A percentile compares a stretch with the other conserved stretches of the same genome.
Evolutionary conservation across 768 basidiomycete genomes (phyloP).

Genomic region (Podaxis mareebaensis): DNA sequence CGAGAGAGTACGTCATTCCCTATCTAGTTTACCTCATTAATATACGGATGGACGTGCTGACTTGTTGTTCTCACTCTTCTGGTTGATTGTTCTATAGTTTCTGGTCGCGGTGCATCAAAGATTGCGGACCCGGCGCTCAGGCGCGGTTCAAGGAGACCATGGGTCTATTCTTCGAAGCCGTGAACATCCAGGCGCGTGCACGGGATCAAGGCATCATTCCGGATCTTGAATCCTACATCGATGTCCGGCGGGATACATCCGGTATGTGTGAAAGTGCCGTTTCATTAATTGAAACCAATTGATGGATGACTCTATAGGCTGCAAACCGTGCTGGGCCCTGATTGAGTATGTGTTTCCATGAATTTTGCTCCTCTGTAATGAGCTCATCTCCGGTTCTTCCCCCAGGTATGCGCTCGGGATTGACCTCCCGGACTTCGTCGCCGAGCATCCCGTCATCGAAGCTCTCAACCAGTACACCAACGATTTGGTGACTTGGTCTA

Average conservation of each 20-base stretch:
- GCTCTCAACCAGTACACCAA: conserved; percentile 69
- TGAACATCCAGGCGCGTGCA: conserved; percentile 61
- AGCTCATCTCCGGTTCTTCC: conserved; percentile 11
- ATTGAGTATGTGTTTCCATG: conserved; percentile 52
- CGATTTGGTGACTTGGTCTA: conserved; percentile 83
- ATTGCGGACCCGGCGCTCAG: conserved; percentile 57
- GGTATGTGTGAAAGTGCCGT: conserved; percentile 34
- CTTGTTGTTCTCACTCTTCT: conserved; percentile 1
- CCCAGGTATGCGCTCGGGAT: conserved; percentile 63
- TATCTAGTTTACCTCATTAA: conserved; percentile 5
- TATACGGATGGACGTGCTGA: conserved; percentile 6
- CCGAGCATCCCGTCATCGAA: conserved; percentile 61
- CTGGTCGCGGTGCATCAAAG: conserved; percentile 63
- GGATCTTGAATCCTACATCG: conserved; percentile 74
- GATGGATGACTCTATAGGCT: conserved; percentile 33
- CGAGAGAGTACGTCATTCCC: conserved; percentile 57
- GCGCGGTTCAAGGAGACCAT: conserved; percentile 72
- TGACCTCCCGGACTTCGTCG: conserved; percentile 70
- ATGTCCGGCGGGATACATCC: conserved; percentile 71
- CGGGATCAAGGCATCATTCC: conserved; percentile 56
- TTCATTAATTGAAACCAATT: not conserved
- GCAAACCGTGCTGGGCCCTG: conserved; percentile 75
- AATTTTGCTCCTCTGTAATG: not conserved
- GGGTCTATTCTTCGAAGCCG: conserved; percentile 67
- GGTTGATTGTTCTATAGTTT: conserved; percentile 42